Evolutionary conservation across 2,329 filamentous ascomycete genomes (phyloP).

Genomic region (Xylogone sp.): DNA sequence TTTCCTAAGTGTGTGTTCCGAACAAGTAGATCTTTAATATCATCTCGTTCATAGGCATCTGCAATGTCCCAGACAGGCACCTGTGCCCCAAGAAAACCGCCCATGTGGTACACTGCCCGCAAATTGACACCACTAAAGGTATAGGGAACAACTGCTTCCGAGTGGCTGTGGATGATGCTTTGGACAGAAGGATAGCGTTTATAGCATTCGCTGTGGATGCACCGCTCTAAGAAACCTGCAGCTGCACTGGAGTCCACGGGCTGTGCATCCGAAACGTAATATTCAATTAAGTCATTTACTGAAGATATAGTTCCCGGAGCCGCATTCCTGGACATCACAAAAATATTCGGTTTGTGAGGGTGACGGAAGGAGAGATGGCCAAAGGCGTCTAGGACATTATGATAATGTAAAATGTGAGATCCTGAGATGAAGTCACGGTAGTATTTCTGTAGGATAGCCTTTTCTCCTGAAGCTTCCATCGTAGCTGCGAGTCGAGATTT

Average conservation of each 20-base stretch:
- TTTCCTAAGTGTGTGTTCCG: conserved; percentile 29
- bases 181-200: conserved; percentile 35
- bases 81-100: conserved; percentile 35
- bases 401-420: conserved; percentile 48
- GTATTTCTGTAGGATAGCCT: neutral
- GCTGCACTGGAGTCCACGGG: conserved; percentile 35
- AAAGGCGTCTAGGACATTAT: conserved; percentile 49
- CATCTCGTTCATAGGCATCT: conserved; percentile 19
- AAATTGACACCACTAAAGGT: conserved; percentile 36
- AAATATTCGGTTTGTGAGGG: conserved; percentile 38
- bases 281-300: conserved; percentile 41
- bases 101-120: conserved; percentile 38
- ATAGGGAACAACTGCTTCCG: conserved; percentile 38
- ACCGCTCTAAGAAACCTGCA: conserved; percentile 39
- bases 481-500: neutral
- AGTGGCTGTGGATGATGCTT: conserved; percentile 41
- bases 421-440: conserved; percentile 34
- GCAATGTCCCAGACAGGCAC: conserved; percentile 30
- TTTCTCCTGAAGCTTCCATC: neutral
- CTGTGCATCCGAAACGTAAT: conserved; percentile 36
- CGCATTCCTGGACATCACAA: conserved; percentile 44
- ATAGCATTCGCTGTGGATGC: conserved; percentile 44
- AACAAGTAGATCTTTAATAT: conserved; percentile 35
- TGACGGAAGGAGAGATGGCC: conserved; percentile 51
- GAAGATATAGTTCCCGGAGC: conserved; percentile 44